phyloP scores from a whole-genome alignment of 805 yeast species.

The Zygoascus biomembranicola region DNA sequence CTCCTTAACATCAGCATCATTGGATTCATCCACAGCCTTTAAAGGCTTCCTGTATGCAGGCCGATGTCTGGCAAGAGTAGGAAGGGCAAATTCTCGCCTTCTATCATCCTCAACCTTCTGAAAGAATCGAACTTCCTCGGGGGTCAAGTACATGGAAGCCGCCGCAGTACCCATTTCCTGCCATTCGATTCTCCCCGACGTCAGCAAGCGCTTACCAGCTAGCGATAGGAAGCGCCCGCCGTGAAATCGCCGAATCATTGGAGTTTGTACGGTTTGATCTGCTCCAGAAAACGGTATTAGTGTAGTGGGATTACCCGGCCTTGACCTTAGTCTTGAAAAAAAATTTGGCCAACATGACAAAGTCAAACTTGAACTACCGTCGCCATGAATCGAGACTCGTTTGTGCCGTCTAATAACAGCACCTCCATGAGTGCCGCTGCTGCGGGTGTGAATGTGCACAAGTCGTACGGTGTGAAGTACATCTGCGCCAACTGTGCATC shows the following conservation, averaged over 20 bases:
- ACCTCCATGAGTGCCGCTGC: conserved; percentile 55
- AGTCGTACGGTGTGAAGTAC: conserved; percentile 81
- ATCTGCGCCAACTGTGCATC: conserved; percentile 96
- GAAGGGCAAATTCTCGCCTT: not conserved
- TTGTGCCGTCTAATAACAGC: conserved; percentile 29
- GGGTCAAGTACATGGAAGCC: not conserved
- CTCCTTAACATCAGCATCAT: not conserved
- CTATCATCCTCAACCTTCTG: conserved; percentile 1
- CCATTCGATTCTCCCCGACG: too few relatives aligned
- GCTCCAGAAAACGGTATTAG: not conserved
- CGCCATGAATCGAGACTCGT: conserved; percentile 27
- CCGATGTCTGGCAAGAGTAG: not conserved
- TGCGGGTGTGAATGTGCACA: conserved; percentile 59
- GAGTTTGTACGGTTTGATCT: not conserved
- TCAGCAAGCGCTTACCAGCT: too few relatives aligned
- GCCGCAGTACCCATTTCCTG: not conserved
- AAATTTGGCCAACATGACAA: not conserved
- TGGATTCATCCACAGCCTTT: not conserved
- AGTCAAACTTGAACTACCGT: not conserved
- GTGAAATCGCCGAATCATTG: not conserved
- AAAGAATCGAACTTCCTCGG: not conserved
- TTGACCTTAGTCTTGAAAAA: not conserved
- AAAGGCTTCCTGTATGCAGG: not conserved
- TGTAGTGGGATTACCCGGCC: not conserved
- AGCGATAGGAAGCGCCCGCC: too few relatives aligned